These are phyloP conservation scores for Ophiostoma populinum DNA, from an alignment of 2,329 filamentous ascomycete genomes.

Conservation along the genomic window DNA sequence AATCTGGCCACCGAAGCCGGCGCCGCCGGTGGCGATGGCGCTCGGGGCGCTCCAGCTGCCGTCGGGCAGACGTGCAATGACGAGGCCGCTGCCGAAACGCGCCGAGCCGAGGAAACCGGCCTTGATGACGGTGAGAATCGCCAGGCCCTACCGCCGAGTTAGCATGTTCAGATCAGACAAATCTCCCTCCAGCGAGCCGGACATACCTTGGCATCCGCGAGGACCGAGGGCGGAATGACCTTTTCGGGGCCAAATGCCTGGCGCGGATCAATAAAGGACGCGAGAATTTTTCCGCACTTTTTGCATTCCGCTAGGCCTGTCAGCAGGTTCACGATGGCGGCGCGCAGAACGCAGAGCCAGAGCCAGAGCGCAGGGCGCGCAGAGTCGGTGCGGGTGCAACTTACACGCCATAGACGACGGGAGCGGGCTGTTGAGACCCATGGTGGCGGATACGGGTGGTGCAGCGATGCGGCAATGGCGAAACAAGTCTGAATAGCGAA, in stretches of 20 bases:
- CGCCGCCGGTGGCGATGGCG: constrained; percentile 65
- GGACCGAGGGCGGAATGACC: constrained; percentile 79
- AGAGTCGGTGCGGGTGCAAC: constrained; percentile 17
- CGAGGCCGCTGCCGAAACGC: constrained; percentile 65
- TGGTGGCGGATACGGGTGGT: constrained; percentile 15
- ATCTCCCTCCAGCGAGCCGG: background rate
- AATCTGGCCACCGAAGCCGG: constrained; percentile 72
- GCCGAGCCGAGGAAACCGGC: constrained; percentile 72
- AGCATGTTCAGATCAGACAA: constrained; percentile 1
- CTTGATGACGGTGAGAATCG: constrained; percentile 73
- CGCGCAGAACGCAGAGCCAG: background rate
- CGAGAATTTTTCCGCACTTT: constrained; percentile 90
- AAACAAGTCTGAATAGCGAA: background rate
- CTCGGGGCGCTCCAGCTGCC: constrained; percentile 68
- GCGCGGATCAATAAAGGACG: constrained; percentile 83
- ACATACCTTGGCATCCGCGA: constrained; percentile 74
- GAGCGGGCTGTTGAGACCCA: constrained; percentile 51
- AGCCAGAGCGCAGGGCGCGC: background rate
- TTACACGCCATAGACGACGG: constrained; percentile 52
- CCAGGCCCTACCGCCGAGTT: constrained; percentile 41
- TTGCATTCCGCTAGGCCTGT: constrained; percentile 67
- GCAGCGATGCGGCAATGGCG: background rate
- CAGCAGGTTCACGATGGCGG: background rate
- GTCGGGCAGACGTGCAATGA: constrained; percentile 62
- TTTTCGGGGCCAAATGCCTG: constrained; percentile 94